Conservation (phyloP, 257 asterid species). For the Fraxinus cuspidata region DNA sequence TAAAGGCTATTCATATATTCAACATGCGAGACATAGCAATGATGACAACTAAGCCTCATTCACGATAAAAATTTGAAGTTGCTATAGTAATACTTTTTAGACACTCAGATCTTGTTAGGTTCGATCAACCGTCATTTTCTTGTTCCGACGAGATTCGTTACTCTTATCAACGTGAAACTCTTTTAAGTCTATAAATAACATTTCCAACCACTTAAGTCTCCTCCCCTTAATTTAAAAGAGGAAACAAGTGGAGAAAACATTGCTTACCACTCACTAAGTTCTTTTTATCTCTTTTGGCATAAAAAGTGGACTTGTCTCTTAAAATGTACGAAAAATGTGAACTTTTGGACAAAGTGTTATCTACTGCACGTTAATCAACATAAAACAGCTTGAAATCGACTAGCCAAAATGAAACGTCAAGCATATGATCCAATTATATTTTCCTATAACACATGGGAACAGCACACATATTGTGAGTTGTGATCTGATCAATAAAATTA, state of each 20-base stretch:
- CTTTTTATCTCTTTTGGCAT: slow-evolving; percentile 24
- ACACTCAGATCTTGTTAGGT: neutral
- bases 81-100: neutral
- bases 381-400: slow-evolving; percentile 5
- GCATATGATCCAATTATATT: slow-evolving; percentile 12
- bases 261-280: slow-evolving; percentile 31
- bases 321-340: slow-evolving; percentile 19
- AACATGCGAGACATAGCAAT: neutral
- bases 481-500: too few species aligned
- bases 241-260: slow-evolving; percentile 26
- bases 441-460: neutral
- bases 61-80: neutral
- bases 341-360: neutral
- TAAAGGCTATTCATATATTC: neutral
- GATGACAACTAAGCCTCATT: neutral
- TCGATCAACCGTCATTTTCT: neutral
- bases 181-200: too few species aligned
- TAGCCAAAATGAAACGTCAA: slow-evolving; percentile 25
- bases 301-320: slow-evolving; percentile 12
- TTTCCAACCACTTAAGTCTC: neutral
- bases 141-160: neutral
- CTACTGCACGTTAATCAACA: slow-evolving; percentile 4
- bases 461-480: neutral
- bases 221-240: slow-evolving; percentile 3
- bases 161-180: neutral